Evolutionary conservation across 2,329 filamentous ascomycete species (phyloP).

Genomic region (Onygenales sp.): DNA sequence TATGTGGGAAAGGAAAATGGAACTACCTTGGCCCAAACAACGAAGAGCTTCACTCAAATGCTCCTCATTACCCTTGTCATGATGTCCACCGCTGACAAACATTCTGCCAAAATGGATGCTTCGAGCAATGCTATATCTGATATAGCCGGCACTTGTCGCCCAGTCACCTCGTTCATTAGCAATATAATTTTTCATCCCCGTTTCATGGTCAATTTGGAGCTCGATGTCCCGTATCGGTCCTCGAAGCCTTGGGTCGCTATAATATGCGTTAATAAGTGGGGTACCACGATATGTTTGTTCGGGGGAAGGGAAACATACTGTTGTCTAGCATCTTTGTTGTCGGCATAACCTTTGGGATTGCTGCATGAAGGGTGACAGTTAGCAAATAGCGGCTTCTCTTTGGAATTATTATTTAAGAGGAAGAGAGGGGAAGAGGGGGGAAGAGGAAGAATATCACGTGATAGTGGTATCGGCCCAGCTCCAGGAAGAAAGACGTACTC

Average conservation of each 20-base stretch:
- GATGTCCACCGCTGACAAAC: slow-evolving; percentile 56
- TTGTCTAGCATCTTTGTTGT: slow-evolving; percentile 73
- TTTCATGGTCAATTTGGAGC: slow-evolving; percentile 61
- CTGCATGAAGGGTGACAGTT: slow-evolving; percentile 50
- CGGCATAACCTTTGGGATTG: slow-evolving; percentile 77
- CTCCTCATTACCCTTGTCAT: slow-evolving; percentile 55
- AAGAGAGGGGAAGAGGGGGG: background rate
- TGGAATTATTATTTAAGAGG: background rate
- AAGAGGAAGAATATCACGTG: background rate
- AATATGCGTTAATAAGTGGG: slow-evolving; percentile 28
- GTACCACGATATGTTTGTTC: background rate
- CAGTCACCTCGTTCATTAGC: slow-evolving; percentile 79
- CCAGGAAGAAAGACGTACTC: slow-evolving; percentile 25
- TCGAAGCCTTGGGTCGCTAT: slow-evolving; percentile 62
- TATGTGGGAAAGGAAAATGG: background rate
- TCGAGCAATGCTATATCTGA: slow-evolving; percentile 63
- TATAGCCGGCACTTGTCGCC: slow-evolving; percentile 82
- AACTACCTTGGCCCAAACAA: slow-evolving; percentile 59
- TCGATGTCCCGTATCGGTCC: slow-evolving; percentile 65
- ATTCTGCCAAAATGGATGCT: slow-evolving; percentile 69
- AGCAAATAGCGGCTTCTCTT: background rate
- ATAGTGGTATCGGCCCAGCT: background rate
- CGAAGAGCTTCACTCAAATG: slow-evolving; percentile 73
- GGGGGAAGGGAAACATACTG: slow-evolving; percentile 9
- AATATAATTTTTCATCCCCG: slow-evolving; percentile 99